These are phyloP conservation scores for Ceratocystiopsis sp. DNA, from an alignment of 2,329 filamentous ascomycete genomes.

Conservation along the genomic window DNA sequence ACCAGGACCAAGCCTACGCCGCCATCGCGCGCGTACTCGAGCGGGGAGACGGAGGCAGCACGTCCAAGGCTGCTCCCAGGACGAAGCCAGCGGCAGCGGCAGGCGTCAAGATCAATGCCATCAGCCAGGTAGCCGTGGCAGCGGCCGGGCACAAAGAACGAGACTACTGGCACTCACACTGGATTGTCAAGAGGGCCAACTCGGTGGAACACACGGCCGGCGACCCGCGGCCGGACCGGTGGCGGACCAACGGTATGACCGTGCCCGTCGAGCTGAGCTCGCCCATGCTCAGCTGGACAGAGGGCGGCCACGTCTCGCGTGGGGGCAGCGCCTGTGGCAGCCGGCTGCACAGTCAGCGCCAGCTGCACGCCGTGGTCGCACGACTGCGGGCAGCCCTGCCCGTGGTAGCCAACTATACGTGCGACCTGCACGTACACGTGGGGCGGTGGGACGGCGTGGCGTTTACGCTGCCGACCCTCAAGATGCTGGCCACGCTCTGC, in stretches of 20 bases:
- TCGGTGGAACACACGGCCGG: constrained; percentile 17
- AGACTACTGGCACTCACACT: constrained; percentile 19
- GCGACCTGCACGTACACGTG: constrained; percentile 23
- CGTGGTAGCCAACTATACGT: constrained; percentile 17
- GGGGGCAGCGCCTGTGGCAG: too few species aligned
- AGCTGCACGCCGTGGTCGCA: constrained; percentile 8
- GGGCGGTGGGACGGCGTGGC: constrained; percentile 17
- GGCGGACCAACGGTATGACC: constrained; percentile 14
- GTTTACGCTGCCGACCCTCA: constrained; percentile 17
- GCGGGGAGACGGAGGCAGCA: constrained; percentile 9
- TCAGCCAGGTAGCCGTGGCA: constrained; percentile 14
- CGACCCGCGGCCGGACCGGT: constrained; percentile 8
- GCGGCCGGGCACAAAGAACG: constrained; percentile 11
- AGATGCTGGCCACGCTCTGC: constrained; percentile 18
- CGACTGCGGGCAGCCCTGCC: constrained; percentile 13
- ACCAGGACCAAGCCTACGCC: constrained; percentile 9
- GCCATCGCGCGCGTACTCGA: constrained; percentile 11
- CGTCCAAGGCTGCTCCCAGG: background rate
- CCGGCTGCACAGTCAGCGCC: too few species aligned
- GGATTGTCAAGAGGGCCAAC: constrained; percentile 24
- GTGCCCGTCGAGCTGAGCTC: constrained; percentile 22
- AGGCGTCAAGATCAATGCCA: constrained; percentile 8
- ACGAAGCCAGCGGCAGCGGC: background rate
- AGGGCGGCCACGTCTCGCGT: too few species aligned
- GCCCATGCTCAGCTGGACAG: constrained; percentile 13